These are phyloP conservation scores for Zymoseptoria tritici DNA, from an alignment of 2,329 filamentous ascomycete genomes.

Conservation along the genomic window DNA sequence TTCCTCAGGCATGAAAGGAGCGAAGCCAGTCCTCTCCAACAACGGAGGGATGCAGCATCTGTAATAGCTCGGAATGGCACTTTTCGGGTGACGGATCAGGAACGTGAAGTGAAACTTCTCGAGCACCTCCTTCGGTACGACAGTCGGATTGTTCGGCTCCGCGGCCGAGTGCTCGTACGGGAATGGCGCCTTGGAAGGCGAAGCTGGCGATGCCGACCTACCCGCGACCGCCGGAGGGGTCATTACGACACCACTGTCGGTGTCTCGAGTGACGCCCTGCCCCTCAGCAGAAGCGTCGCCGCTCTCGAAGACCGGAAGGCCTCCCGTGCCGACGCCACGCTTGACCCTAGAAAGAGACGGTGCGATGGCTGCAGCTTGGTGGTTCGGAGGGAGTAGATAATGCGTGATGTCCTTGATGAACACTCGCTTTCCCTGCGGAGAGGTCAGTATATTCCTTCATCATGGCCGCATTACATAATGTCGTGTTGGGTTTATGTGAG, in stretches of 20 bases:
- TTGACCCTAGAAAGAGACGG: slow-evolving; percentile 60
- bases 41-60: slow-evolving; percentile 88
- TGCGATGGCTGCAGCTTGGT: slow-evolving; percentile 61
- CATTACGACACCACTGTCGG: slow-evolving; percentile 28
- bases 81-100: slow-evolving; percentile 90
- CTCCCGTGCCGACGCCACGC: slow-evolving; percentile 52
- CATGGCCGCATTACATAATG: background rate
- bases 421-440: slow-evolving; percentile 68
- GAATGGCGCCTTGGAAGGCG: slow-evolving; percentile 32
- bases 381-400: slow-evolving; percentile 74
- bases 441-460: slow-evolving; percentile 9
- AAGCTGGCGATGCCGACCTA: slow-evolving; percentile 13
- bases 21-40: slow-evolving; percentile 72
- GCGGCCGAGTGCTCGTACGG: slow-evolving; percentile 48
- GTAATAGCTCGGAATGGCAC: slow-evolving; percentile 87
- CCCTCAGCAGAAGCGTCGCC: slow-evolving; percentile 11
- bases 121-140: slow-evolving; percentile 67
- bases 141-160: slow-evolving; percentile 73
- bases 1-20: slow-evolving; percentile 78
- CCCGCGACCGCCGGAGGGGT: slow-evolving; percentile 9
- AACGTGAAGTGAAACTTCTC: slow-evolving; percentile 89
- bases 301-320: slow-evolving; percentile 26
- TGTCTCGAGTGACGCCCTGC: slow-evolving; percentile 12
- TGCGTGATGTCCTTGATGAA: slow-evolving; percentile 99
- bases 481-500: background rate